These are phyloP conservation scores for Telfairia occidentalis DNA, from an alignment of 331 rosid species.

Conservation along the genomic window DNA sequence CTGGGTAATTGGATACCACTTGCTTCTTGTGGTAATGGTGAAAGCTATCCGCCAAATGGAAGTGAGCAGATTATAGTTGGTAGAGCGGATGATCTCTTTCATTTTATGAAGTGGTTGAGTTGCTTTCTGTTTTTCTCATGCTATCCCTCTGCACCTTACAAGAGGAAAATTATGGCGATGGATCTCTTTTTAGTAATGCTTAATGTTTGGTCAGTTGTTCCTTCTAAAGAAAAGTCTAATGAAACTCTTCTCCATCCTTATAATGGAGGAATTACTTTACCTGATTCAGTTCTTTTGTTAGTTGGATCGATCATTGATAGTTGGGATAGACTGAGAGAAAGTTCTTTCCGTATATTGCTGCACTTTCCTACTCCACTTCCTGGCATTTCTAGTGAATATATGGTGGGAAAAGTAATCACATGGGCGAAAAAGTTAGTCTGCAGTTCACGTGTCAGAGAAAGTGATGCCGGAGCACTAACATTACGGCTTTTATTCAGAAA, in stretches of 20 bases:
- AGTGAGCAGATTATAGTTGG: slow-evolving; percentile 26
- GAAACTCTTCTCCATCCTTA: slow-evolving; percentile 54
- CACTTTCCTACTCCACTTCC: slow-evolving; percentile 92
- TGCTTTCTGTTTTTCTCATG: slow-evolving; percentile 85
- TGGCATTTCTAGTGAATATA: slow-evolving; percentile 63
- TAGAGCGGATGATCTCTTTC: slow-evolving; percentile 70
- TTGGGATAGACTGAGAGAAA: slow-evolving; percentile 95
- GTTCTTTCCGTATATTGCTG: slow-evolving; percentile 70
- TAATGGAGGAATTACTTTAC: slow-evolving; percentile 55
- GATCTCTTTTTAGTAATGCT: slow-evolving; percentile 76
- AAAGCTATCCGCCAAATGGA: slow-evolving; percentile 27
- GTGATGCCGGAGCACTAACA: slow-evolving; percentile 92
- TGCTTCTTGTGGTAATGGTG: slow-evolving; percentile 18
- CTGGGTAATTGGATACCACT: slow-evolving; percentile 70
- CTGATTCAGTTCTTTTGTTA: slow-evolving; percentile 70
- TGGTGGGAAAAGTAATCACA: slow-evolving; percentile 42
- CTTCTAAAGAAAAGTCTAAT: slow-evolving; percentile 29
- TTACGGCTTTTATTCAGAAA: slow-evolving; percentile 78
- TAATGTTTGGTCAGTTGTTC: slow-evolving; percentile 64
- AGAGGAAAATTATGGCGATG: slow-evolving; percentile 95
- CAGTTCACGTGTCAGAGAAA: slow-evolving; percentile 98
- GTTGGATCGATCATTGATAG: slow-evolving; percentile 93
- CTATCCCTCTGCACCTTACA: slow-evolving; percentile 97
- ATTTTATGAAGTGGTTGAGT: slow-evolving; percentile 94
- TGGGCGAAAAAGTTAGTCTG: slow-evolving; percentile 83